These are phyloP conservation scores for Arabidopsis arenosa DNA, from an alignment of 345 rosid species.

Conservation along the genomic window DNA sequence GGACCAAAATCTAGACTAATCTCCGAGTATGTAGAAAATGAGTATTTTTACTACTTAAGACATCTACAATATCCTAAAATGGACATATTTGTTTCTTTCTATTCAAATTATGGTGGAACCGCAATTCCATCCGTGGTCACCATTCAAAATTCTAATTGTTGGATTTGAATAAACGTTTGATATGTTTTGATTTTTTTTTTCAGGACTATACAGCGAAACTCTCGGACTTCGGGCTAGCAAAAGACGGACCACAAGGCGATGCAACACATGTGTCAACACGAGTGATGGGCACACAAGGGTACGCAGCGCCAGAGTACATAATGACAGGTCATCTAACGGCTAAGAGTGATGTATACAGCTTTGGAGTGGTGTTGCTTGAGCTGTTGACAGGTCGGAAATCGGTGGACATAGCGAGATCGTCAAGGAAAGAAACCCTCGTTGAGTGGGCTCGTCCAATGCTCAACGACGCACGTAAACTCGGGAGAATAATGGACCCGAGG, in stretches of 20 bases:
- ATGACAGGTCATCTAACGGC: slow-evolving; percentile 90
- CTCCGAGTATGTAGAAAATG: too few relatives aligned
- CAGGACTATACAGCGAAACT: slow-evolving; percentile 84
- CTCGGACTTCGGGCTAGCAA: slow-evolving; percentile 88
- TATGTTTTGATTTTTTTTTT: neutral
- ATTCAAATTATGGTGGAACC: neutral
- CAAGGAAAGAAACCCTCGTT: slow-evolving; percentile 58
- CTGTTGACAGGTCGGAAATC: slow-evolving; percentile 65
- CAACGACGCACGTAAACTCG: slow-evolving; percentile 65
- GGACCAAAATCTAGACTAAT: too few relatives aligned
- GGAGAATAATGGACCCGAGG: slow-evolving; percentile 80
- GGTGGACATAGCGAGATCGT: slow-evolving; percentile 56
- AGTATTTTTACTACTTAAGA: too few relatives aligned
- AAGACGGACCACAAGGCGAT: slow-evolving; percentile 93
- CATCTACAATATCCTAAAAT: too few relatives aligned
- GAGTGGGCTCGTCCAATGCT: slow-evolving; percentile 80
- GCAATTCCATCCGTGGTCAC: neutral
- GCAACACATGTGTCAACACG: slow-evolving; percentile 86
- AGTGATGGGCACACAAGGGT: slow-evolving; percentile 96
- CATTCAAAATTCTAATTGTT: neutral
- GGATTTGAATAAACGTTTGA: neutral
- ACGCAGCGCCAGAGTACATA: slow-evolving; percentile 90
- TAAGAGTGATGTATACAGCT: slow-evolving; percentile 77
- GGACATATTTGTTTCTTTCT: neutral
- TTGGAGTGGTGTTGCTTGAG: slow-evolving; percentile 72